Evolutionary conservation across 2,329 filamentous ascomycete species (phyloP).

Genomic region (Elsinoe necatrix): DNA sequence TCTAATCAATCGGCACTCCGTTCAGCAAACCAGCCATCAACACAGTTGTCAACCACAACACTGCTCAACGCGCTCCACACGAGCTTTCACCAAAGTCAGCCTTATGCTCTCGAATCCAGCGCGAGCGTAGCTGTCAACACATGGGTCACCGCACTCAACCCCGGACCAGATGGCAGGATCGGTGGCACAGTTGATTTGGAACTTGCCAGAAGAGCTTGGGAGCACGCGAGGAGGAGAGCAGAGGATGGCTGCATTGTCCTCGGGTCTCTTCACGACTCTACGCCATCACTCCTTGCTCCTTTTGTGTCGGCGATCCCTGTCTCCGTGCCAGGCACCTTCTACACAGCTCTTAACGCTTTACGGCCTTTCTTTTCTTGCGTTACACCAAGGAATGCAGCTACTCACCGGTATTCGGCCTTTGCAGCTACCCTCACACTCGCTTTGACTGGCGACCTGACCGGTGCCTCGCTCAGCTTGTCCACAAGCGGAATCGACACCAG

Average conservation of each 20-base stretch:
- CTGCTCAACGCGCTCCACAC: constrained; percentile 88
- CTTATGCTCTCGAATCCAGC: constrained; percentile 81
- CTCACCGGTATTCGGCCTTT: constrained; percentile 69
- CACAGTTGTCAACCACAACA: constrained; percentile 85
- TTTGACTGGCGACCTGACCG: constrained; percentile 68
- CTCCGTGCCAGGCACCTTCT: constrained; percentile 64
- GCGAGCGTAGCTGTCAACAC: constrained; percentile 93
- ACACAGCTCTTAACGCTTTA: constrained; percentile 70
- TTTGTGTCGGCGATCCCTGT: constrained; percentile 77
- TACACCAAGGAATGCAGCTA: constrained; percentile 81
- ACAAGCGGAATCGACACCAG: constrained; percentile 80
- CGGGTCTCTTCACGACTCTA: constrained; percentile 78
- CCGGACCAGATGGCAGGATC: constrained; percentile 57
- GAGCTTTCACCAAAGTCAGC: constrained; percentile 69
- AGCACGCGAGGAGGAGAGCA: constrained; percentile 86
- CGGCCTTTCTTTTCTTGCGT: constrained; percentile 80
- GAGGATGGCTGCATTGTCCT: constrained; percentile 92
- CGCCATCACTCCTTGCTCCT: constrained; percentile 72
- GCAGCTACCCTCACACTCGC: constrained; percentile 75
- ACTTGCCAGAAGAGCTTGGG: constrained; percentile 78
- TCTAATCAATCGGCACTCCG: constrained; percentile 52
- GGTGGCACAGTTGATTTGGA: constrained; percentile 75
- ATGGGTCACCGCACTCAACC: constrained; percentile 74
- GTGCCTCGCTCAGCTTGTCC: constrained; percentile 67
- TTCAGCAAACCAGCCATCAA: constrained; percentile 55